Evolutionary conservation across 495 filamentous ascomycete species (phyloP).

Genomic region (Astrothelium subdiscretum): DNA sequence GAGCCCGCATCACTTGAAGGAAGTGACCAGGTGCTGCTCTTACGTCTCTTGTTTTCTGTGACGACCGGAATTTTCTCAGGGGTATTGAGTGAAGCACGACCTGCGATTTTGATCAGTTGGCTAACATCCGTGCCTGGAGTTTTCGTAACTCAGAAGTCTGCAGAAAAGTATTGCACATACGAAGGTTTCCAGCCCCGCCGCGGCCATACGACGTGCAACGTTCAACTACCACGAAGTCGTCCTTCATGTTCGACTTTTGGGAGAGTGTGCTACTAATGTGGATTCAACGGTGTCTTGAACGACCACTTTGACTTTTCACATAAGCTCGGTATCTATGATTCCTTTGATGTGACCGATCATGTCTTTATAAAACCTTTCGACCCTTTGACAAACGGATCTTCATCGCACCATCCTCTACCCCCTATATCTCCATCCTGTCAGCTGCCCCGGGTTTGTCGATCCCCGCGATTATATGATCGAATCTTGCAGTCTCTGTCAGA

Average conservation of each 20-base stretch:
- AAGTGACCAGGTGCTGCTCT: slow-evolving; percentile 9
- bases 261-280: background rate
- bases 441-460: background rate
- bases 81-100: slow-evolving; percentile 4
- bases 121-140: too few species aligned
- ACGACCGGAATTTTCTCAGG: background rate
- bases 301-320: too few species aligned
- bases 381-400: background rate
- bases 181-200: slow-evolving; percentile 14
- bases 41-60: slow-evolving; percentile 2
- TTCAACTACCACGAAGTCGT: background rate
- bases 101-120: slow-evolving; percentile 2
- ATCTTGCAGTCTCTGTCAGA: background rate
- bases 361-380: background rate
- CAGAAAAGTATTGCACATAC: slow-evolving; percentile 3
- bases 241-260: background rate
- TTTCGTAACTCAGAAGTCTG: too few species aligned
- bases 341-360: background rate
- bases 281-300: background rate
- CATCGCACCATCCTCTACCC: background rate
- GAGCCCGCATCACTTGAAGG: background rate
- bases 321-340: background rate
- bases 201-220: slow-evolving; percentile 9
- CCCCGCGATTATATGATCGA: background rate
- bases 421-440: background rate